Base-by-base conservation (phyloP, 352 stramenopile genomes). In the Pythium utonaiense region DNA sequence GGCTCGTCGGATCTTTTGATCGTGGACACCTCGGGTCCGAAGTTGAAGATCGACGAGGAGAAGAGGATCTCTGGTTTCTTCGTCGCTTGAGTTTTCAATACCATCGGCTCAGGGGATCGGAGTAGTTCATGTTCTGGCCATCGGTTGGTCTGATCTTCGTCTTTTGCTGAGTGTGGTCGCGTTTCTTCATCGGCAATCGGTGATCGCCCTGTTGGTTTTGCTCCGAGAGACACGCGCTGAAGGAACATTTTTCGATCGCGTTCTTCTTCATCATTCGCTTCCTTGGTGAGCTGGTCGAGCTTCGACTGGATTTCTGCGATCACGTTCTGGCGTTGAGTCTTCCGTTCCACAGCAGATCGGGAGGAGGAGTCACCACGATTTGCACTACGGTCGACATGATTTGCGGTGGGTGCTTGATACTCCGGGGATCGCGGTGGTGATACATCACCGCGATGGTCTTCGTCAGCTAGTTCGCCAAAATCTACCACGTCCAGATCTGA, bases 21-120 rank as follows among this genome's bases (percentile, higher is more conserved):
- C 7, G 12, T 25, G 8, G 44, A 4, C 13, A 17, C 28, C 21
- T 19, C 24, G 14, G 34, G 25, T 10, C 54, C 19, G 28, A 71
- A 71, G 6, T 14, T 34, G 40, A 71, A 71, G 3, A 71, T 67
- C 6, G 64, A 67, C 14, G 64, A 66, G 1, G 64, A 67, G 40
- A 71, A 71, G 7, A 28, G 6, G 1, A 67, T 63, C 14, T 60
- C 58, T 9, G 58, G 58, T 24, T 71, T 64, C 48, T 67, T 67
- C 6, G 25, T 42, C 9, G 53, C 48, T 16, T 60, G 34, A 3
- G 27, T 27, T 19, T 38, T 25, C 31, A 71, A 24, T 19, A 66
- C 47, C 59, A 71, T 67, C 3, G 64, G 64, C 41, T 71, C 64
- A 7, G 64, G 64, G 13, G 64, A 71, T 14, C 53, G 57, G 0